Base-by-base conservation (phyloP, 257 asterid species). In the Solanum pinnatisectum region DNA sequence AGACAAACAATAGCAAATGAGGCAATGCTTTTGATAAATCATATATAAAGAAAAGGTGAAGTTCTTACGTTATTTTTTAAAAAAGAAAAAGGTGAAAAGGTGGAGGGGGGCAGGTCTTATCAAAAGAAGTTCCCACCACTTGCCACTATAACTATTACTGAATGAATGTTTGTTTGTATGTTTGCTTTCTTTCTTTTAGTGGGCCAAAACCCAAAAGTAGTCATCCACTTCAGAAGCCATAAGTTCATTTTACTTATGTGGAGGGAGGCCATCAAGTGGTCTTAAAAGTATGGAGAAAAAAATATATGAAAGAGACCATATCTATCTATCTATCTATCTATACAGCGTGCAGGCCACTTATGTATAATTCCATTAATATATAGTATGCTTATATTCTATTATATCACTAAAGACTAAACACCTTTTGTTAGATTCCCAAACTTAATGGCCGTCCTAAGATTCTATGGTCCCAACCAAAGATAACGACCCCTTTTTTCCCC, bases 111-210 rank as follows among this genome's bases (percentile, higher is more conserved):
- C 92, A 90, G 89, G 93, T 90, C 92, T 90, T 90, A 78, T 93
- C 94, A 94, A 91, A 93, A 95, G 98, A 33, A 93, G 96, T 88
- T 93, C 96, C 98, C 83, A 10, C 85, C 95, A 95, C 96, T 94
- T 90, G 63, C 77, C 40, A 37, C 84, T 73, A 37, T 74, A 60
- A 32, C 56, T 85, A 78, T 86, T 88, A 18, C 87, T 37, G 78
- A 46, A 82, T 49, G 40, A 81, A 82, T 49, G 68, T 82, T 46
- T 81, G 10, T 81, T 82, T 82, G 30, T 49, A 49, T 12, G 42
- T 82, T 81, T 49, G 37, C 32, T 89, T 73, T 70, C 68, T 72
- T 77, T 60, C 37, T 85, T 90, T 77, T 84, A 81, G 96, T 94
- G 95, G 98, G 93, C 94, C 94, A 27, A 88, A 92, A 89, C 94